Conservation (phyloP, 495 filamentous ascomycete species). For the Xanthoparmelia taractica region DNA sequence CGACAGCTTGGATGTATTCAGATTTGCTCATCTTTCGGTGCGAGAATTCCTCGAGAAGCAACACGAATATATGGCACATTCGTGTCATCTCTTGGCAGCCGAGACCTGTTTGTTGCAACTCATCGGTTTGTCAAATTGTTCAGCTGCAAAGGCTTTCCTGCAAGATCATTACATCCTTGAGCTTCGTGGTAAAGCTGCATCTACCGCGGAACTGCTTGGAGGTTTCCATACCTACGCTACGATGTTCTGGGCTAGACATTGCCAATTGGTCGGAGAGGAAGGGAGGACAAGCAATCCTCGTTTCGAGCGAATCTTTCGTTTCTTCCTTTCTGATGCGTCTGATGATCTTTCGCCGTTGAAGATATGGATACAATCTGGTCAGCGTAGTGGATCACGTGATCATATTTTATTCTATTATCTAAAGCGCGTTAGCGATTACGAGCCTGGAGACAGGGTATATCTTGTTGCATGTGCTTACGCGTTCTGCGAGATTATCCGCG, state of each 20-base stretch:
- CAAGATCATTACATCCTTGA: neutral
- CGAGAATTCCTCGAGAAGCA: slow-evolving; percentile 27
- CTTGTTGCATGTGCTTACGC: neutral
- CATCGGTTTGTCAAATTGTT: neutral
- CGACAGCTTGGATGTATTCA: slow-evolving; percentile 26
- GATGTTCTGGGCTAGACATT: neutral
- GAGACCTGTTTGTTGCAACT: neutral
- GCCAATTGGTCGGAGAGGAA: neutral
- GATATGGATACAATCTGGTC: neutral
- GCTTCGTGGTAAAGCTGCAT: neutral
- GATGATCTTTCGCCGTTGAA: neutral
- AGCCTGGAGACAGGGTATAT: neutral
- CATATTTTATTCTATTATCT: neutral
- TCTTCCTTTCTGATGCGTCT: neutral
- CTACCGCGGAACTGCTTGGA: neutral
- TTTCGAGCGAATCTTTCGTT: neutral
- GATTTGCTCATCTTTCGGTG: slow-evolving; percentile 33
- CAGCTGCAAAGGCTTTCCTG: neutral
- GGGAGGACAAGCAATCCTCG: neutral
- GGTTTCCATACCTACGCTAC: neutral
- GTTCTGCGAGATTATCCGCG: neutral
- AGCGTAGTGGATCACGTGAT: neutral
- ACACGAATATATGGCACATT: neutral
- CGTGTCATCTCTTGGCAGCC: neutral
- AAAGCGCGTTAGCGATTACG: neutral